Conservation (phyloP, 2,329 filamentous ascomycete genomes). For the Ciborinia camelliae region DNA sequence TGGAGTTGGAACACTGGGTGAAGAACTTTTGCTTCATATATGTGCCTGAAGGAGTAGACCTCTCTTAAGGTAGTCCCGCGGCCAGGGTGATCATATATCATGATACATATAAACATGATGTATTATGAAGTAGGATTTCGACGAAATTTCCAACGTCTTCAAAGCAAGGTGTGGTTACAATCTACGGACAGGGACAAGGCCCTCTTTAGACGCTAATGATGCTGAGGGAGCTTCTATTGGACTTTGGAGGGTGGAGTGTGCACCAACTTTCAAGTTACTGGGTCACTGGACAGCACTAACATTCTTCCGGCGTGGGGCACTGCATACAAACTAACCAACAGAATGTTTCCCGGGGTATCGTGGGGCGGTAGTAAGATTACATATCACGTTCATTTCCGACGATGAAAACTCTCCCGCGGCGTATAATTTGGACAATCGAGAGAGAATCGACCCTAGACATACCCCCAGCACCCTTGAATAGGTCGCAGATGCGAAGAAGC, state of each 20-base stretch:
- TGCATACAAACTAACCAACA: conserved; percentile 10
- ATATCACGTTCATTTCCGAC: background rate
- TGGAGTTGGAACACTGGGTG: background rate
- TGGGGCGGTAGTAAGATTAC: background rate
- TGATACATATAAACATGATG: background rate
- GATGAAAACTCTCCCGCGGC: background rate
- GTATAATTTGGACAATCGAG: background rate
- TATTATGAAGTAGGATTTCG: conserved; percentile 3
- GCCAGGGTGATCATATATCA: background rate
- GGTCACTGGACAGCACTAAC: background rate
- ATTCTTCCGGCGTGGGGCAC: conserved; percentile 7
- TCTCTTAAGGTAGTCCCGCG: background rate
- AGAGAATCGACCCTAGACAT: background rate
- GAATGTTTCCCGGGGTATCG: background rate
- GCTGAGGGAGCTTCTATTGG: background rate
- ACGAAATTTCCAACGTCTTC: background rate
- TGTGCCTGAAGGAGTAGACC: background rate
- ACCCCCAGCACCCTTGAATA: background rate
- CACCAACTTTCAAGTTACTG: background rate
- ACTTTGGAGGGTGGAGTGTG: conserved; percentile 1
- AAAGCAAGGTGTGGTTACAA: conserved; percentile 11
- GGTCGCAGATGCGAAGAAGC: background rate
- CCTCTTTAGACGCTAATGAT: background rate
- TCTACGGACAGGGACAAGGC: conserved; percentile 10
- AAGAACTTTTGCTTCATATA: background rate